Conservation (phyloP, 257 asterid genomes). For the Nemophila menziesii region DNA sequence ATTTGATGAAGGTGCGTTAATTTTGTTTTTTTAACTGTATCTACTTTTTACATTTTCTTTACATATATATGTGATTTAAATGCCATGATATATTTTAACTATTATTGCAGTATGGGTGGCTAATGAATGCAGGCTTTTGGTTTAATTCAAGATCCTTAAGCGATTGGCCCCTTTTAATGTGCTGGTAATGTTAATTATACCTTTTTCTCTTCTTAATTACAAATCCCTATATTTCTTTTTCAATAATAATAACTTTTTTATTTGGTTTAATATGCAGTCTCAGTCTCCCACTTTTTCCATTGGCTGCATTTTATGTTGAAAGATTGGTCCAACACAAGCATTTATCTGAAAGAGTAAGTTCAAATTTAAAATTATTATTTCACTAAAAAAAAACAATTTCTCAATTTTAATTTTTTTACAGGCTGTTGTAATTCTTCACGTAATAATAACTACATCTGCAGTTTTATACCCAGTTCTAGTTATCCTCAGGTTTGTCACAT, state of each 20-base stretch:
- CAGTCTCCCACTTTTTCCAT: slow-evolving; percentile 68
- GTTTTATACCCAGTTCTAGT: slow-evolving; percentile 77
- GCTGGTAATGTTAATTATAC: slow-evolving; percentile 52
- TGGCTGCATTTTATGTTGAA: slow-evolving; percentile 79
- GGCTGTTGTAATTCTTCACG: slow-evolving; percentile 39
- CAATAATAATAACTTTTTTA: neutral
- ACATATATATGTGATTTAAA: neutral
- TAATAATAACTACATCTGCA: slow-evolving; percentile 48
- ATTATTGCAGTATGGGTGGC: slow-evolving; percentile 81
- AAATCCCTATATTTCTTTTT: neutral
- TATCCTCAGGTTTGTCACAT: slow-evolving; percentile 63
- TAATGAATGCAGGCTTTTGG: slow-evolving; percentile 83
- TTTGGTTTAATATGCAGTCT: slow-evolving; percentile 41
- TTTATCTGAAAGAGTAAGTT: slow-evolving; percentile 63
- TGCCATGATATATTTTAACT: neutral
- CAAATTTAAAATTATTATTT: neutral
- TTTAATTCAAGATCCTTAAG: slow-evolving; percentile 69
- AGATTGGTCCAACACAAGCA: slow-evolving; percentile 43
- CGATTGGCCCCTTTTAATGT: slow-evolving; percentile 95
- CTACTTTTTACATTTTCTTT: neutral
- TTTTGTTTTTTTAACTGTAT: neutral
- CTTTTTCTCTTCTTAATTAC: neutral
- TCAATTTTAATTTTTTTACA: neutral
- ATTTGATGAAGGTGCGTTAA: slow-evolving; percentile 80
- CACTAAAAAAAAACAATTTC: neutral